A percentile compares a stretch with the other conserved stretches of the same genome.
These are phyloP conservation scores for Diaporthe australafricana DNA, from an alignment of 2,329 filamentous ascomycete genomes.

Conservation along the genomic window DNA sequence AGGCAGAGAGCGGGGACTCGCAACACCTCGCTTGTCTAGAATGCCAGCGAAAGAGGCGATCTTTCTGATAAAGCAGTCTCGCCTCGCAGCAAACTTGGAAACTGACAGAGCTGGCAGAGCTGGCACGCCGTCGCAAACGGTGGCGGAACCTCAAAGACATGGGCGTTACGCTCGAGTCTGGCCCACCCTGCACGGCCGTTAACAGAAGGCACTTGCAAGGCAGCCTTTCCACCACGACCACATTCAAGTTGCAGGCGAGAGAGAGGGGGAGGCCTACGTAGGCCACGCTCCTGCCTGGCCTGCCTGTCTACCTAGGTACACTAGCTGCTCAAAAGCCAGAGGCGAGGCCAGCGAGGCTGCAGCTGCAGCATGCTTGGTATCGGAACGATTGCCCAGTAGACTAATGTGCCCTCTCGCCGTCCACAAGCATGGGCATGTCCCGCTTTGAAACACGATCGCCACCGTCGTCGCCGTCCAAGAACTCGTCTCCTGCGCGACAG, in stretches of 20 bases:
- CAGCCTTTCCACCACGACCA: background rate
- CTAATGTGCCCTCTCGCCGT: background rate
- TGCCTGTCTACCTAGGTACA: background rate
- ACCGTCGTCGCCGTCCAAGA: constrained; percentile 8
- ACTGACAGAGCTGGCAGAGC: background rate
- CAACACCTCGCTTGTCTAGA: constrained; percentile 26
- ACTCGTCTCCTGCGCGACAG: background rate
- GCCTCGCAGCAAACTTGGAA: background rate
- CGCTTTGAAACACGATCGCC: constrained; percentile 16
- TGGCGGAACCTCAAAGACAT: constrained; percentile 2
- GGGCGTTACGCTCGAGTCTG: constrained; percentile 5
- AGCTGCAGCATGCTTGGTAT: constrained; percentile 11
- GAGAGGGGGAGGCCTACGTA: constrained; percentile 8
- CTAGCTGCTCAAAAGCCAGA: background rate
- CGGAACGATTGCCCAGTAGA: background rate
- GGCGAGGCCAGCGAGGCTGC: constrained; percentile 21
- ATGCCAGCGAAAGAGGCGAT: constrained; percentile 27
- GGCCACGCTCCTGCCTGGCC: constrained; percentile 9
- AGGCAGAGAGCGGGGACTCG: constrained; percentile 30
- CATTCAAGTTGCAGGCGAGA: background rate
- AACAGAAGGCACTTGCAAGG: background rate
- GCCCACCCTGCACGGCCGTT: background rate
- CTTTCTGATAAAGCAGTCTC: constrained; percentile 10
- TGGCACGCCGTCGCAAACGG: constrained; percentile 22
- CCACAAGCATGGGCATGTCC: constrained; percentile 25